Base-by-base conservation (phyloP, 2,329 filamentous ascomycete genomes). In the Colletotrichum musicola region DNA sequence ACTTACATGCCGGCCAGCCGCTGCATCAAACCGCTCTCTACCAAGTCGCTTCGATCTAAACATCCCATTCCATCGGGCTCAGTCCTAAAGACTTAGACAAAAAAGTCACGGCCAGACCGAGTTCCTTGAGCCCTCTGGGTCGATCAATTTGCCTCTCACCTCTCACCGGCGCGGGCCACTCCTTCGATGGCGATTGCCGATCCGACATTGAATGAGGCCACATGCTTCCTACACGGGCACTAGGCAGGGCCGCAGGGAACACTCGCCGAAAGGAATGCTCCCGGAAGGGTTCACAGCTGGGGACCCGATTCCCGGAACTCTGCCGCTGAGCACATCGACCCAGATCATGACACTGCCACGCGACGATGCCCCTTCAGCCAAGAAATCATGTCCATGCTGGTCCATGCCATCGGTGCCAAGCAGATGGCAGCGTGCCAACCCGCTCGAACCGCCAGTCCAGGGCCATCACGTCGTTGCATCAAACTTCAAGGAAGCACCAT, bases 401-500 rank as follows among this genome's bases (percentile, higher is more conserved):
- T 6, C 57, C 13, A 25, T 18, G 38, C 7, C 46, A 47, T n/a
- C 30, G 7, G 40, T 50, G 47, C 46, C 47, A 61, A 61, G 57
- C 25, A 18, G 13, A 16, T 51, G 30, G 44, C 44, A 18, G 44
- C 44, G n/a, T 18, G 44, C 44, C n/a, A 18, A 18, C 44, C 18
- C 44, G 16, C 18, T 18, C 44, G 18, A 35, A 35, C 30, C 30
- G 30, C 30, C 30, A 10, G 30, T 3, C 30, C 9, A 35, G 7
- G 7, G 30, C 30, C 30, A 35, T 35, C 10, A 35, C 30, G 30
- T 35, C 30, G 7, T 10, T 9, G 12, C 10, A 7, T 9, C 30
- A 35, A 35, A 35, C 30, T 10, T 35, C 30, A 35, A 7, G 30
- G 30, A 35, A 35, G 30, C 30, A 9, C 30, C 6, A 3, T 35